phyloP scores from a whole-genome alignment of 2,329 filamentous ascomycete species.

The Pseudonectria foliicola region DNA sequence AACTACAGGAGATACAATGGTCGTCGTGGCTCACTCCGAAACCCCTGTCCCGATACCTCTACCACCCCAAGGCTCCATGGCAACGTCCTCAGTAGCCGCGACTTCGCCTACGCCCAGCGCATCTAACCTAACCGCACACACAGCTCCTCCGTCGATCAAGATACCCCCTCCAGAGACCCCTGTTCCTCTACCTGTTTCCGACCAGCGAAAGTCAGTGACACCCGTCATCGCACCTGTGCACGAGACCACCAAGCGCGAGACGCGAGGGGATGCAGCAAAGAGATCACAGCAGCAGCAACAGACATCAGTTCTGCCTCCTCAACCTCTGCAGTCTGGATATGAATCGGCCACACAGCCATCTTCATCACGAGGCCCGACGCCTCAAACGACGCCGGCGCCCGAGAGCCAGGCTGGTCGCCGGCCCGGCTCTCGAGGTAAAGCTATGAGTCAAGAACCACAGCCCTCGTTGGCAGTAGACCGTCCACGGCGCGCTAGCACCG shows the following conservation, averaged over 20 bases:
- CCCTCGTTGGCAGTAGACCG: slow-evolving; percentile 44
- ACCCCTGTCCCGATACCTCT: slow-evolving; percentile 36
- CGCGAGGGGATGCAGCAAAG: slow-evolving; percentile 37
- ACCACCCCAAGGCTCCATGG: slow-evolving; percentile 20
- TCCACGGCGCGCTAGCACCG: slow-evolving; percentile 49
- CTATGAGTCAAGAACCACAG: slow-evolving; percentile 43
- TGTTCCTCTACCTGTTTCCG: slow-evolving; percentile 29
- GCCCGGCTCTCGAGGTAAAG: slow-evolving; percentile 46
- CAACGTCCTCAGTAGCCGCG: slow-evolving; percentile 19
- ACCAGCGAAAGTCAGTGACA: slow-evolving; percentile 25
- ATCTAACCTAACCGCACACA: slow-evolving; percentile 8
- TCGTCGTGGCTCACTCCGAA: slow-evolving; percentile 25
- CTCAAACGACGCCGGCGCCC: slow-evolving; percentile 24
- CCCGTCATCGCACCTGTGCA: slow-evolving; percentile 24
- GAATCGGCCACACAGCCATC: slow-evolving; percentile 22
- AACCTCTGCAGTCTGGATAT: slow-evolving; percentile 5
- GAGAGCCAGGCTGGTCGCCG: slow-evolving; percentile 35
- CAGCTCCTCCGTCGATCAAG: slow-evolving; percentile 23
- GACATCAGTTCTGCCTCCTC: slow-evolving; percentile 15
- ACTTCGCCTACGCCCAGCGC: slow-evolving; percentile 25
- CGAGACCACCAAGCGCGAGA: slow-evolving; percentile 36
- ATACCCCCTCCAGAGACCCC: slow-evolving; percentile 28
- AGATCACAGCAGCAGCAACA: slow-evolving; percentile 30
- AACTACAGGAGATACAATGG: slow-evolving; percentile 11
- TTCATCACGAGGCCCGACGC: slow-evolving; percentile 28